Evolutionary conservation across 2,329 filamentous ascomycete species (phyloP).

Genomic region (Xylariales sp.): DNA sequence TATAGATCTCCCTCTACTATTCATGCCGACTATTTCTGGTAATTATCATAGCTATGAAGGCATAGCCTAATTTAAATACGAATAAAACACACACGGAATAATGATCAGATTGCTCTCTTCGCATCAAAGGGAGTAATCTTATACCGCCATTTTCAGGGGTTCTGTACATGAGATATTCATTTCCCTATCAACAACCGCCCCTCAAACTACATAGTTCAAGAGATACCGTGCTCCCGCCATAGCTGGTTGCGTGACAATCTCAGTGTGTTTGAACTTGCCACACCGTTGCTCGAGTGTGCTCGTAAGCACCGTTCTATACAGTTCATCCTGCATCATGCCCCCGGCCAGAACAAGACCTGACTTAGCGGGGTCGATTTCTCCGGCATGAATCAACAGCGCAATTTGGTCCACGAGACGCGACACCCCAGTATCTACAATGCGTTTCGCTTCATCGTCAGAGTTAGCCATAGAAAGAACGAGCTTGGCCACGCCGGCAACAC

Average conservation of each 20-base stretch:
- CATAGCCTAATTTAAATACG: no score
- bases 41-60: no score
- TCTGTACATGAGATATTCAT: background rate
- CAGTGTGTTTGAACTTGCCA: conserved; percentile 19
- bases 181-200: background rate
- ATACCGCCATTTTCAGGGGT: no score
- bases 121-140: no score
- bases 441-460: conserved; percentile 27
- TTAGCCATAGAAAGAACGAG: conserved; percentile 27
- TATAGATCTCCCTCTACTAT: no score
- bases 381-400: conserved; percentile 5
- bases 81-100: no score
- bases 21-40: no score
- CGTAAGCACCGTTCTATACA: conserved; percentile 17
- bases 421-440: conserved; percentile 16
- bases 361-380: conserved; percentile 9
- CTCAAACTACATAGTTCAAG: background rate
- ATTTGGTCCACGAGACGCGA: conserved; percentile 26
- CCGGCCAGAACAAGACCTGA: conserved; percentile 34
- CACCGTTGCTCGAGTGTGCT: conserved; percentile 12
- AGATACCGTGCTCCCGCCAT: conserved; percentile 22
- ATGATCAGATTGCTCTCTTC: no score
- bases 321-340: conserved; percentile 26
- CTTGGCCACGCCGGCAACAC: conserved; percentile 28
- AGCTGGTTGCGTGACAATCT: conserved; percentile 25